phyloP scores from a whole-genome alignment of 1,284 basidiomycete species.

The Cutaneotrichosporon curvatum region DNA sequence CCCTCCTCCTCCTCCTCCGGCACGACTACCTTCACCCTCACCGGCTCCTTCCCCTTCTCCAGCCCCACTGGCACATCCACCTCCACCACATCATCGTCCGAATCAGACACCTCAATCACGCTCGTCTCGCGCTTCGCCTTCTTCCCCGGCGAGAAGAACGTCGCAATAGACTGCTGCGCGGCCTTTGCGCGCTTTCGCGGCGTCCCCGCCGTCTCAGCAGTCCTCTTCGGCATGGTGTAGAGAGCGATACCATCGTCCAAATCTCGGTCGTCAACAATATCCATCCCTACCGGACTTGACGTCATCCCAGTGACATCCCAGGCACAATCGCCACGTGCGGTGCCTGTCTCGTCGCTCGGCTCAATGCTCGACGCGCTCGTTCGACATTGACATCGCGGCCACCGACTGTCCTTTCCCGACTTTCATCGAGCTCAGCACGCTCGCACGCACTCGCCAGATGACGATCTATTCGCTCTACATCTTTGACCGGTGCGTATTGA shows the following conservation, averaged over 20 bases:
- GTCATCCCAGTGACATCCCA: constrained; percentile 5
- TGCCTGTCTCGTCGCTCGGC: neutral
- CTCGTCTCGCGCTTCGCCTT: constrained; percentile 2
- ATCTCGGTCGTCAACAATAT: constrained; percentile 5
- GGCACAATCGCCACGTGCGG: neutral
- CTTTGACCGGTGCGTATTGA: constrained; percentile 62
- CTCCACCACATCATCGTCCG: constrained; percentile 20
- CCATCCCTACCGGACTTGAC: neutral
- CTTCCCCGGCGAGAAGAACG: constrained; percentile 35
- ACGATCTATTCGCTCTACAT: constrained; percentile 84
- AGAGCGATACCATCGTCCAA: constrained; percentile 24
- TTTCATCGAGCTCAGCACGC: neutral
- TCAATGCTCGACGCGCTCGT: no score
- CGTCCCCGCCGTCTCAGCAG: constrained; percentile 2
- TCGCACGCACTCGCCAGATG: constrained; percentile 49
- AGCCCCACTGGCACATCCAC: neutral
- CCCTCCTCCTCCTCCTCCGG: neutral
- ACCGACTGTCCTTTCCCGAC: neutral
- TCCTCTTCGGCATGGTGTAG: constrained; percentile 6
- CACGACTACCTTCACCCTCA: neutral
- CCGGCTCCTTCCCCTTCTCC: neutral
- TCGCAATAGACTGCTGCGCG: constrained; percentile 24
- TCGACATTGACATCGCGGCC: neutral
- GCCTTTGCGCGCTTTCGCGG: constrained; percentile 10
- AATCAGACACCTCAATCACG: constrained; percentile 31